Conservation (phyloP, 768 basidiomycete species). For the Cytidiella melzeri region DNA sequence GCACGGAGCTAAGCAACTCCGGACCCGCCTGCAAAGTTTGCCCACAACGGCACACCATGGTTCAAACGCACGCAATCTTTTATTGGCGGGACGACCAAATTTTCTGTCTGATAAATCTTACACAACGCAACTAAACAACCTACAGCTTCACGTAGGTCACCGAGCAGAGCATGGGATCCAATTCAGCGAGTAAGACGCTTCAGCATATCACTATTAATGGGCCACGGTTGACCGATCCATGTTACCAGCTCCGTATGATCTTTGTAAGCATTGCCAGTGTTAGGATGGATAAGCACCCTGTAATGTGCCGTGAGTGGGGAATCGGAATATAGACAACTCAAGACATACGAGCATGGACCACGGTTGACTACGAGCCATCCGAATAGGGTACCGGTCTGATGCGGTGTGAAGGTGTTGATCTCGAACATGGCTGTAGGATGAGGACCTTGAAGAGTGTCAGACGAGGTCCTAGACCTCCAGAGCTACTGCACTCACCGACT, state of each 20-base stretch:
- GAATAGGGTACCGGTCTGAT: conserved; percentile 65
- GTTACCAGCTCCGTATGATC: conserved; percentile 60
- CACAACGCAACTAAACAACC: no score
- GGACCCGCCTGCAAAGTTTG: no score
- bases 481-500: conserved; percentile 37
- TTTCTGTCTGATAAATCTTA: no score
- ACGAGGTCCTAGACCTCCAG: neutral
- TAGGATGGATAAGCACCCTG: conserved; percentile 68
- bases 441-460: conserved; percentile 34
- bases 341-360: conserved; percentile 63
- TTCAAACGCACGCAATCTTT: no score
- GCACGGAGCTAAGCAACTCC: neutral
- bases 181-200: conserved; percentile 10
- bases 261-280: conserved; percentile 47
- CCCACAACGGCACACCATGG: no score
- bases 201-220: conserved; percentile 40
- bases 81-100: no score
- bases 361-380: conserved; percentile 62
- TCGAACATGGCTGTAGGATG: conserved; percentile 73
- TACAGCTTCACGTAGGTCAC: no score
- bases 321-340: neutral
- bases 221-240: conserved; percentile 65
- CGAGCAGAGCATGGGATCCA: no score
- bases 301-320: neutral
- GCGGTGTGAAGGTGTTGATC: conserved; percentile 59